A percentile compares a stretch with the other conserved stretches of the same genome.
phyloP scores from a whole-genome alignment of 371 early-diverging fungal species.

The Rhizopus stolonifer region DNA sequence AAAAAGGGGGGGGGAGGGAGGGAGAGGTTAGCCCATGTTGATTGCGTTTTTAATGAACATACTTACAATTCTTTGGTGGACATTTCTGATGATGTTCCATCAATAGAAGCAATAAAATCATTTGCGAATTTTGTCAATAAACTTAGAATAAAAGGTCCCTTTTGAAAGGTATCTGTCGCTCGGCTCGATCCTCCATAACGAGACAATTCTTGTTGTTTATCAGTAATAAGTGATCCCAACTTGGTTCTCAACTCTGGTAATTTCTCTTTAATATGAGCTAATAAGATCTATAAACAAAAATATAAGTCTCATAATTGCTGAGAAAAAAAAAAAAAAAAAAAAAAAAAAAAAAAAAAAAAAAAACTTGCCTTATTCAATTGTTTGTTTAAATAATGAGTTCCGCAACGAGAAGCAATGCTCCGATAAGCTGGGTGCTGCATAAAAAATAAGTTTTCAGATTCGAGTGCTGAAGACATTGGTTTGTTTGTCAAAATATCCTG shows the following conservation, averaged over 20 bases:
- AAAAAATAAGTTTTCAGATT: slow-evolving; percentile 82
- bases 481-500: slow-evolving; percentile 83
- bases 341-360: no score
- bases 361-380: slow-evolving; percentile 81
- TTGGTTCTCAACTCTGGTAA: slow-evolving; percentile 82
- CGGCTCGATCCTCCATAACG: slow-evolving; percentile 73
- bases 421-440: slow-evolving; percentile 78
- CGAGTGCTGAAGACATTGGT: slow-evolving; percentile 75
- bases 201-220: slow-evolving; percentile 78
- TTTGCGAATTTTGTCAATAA: slow-evolving; percentile 81
- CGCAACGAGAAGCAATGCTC: slow-evolving; percentile 80
- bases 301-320: no score
- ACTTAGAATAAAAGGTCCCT: slow-evolving; percentile 71
- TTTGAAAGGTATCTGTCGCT: slow-evolving; percentile 45
- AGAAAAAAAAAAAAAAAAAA: no score
- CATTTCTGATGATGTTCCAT: slow-evolving; percentile 82
- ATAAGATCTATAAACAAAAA: slow-evolving; percentile 76
- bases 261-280: slow-evolving; percentile 81
- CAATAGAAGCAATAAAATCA: slow-evolving; percentile 80
- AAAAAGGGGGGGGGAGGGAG: no score
- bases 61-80: slow-evolving; percentile 88
- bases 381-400: slow-evolving; percentile 78
- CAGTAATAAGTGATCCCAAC: slow-evolving; percentile 75
- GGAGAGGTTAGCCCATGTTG: background rate
- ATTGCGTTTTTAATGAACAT: no score